Evolutionary conservation across 257 asterid genomes (phyloP).

Genomic region (Plantago major): DNA sequence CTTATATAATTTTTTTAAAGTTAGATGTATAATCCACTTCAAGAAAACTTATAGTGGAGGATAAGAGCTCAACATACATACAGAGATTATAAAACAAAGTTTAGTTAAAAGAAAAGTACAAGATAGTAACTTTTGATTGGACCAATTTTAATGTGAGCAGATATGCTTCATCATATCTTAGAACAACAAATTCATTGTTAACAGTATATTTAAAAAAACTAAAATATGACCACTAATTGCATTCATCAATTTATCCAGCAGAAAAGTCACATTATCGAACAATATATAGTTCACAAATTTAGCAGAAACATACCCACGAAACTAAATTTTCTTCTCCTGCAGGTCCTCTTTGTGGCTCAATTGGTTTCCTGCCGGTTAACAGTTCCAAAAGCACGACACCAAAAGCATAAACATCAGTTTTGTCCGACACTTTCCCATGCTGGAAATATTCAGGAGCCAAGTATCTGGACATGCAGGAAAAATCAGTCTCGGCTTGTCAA

Average conservation of each 20-base stretch:
- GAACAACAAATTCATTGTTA: no score
- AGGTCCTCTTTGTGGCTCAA: constrained; percentile 69
- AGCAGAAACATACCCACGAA: constrained; percentile 70
- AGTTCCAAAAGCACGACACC: constrained; percentile 88
- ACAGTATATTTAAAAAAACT: no score
- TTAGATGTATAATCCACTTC: no score
- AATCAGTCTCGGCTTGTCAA: constrained; percentile 2
- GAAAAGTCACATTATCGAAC: not conserved
- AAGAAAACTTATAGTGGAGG: no score
- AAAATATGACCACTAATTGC: not conserved
- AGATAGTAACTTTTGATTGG: no score
- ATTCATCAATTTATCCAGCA: not conserved
- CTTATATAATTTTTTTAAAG: no score
- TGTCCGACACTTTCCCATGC: constrained; percentile 90
- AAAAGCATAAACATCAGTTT: constrained; percentile 84
- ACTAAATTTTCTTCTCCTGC: constrained; percentile 79
- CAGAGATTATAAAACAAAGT: no score
- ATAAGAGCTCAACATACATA: no score
- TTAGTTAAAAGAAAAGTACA: no score
- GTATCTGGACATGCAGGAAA: constrained; percentile 37
- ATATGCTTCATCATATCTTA: no score
- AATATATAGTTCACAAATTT: no score
- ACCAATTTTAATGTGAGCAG: no score
- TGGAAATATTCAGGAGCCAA: constrained; percentile 95
- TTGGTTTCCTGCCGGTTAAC: constrained; percentile 78